These are phyloP conservation scores for Pyrenochaeta sp. DNA, from an alignment of 2,329 filamentous ascomycete species.

Conservation along the genomic window DNA sequence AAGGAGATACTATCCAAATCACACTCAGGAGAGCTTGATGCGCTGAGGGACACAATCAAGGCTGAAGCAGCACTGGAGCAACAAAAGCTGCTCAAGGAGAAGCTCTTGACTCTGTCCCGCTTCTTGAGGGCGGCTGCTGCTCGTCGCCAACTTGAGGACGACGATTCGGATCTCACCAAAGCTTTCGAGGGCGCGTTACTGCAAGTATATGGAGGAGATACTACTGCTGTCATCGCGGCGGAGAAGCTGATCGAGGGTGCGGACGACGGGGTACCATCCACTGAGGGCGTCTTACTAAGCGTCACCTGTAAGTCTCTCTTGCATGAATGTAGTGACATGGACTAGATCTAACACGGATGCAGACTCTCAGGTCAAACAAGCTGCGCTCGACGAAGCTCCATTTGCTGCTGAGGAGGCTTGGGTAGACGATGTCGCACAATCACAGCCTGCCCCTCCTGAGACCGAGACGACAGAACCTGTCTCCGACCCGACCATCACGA, in stretches of 20 bases:
- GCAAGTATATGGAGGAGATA: slow-evolving; percentile 80
- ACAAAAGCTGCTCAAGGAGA: slow-evolving; percentile 63
- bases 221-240: slow-evolving; percentile 76
- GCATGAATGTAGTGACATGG: neutral
- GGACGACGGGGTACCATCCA: slow-evolving; percentile 71
- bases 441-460: slow-evolving; percentile 50
- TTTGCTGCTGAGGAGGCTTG: slow-evolving; percentile 63
- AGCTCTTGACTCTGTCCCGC: slow-evolving; percentile 76
- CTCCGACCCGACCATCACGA: slow-evolving; percentile 72
- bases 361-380: slow-evolving; percentile 69
- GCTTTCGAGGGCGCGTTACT: slow-evolving; percentile 83
- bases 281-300: slow-evolving; percentile 69
- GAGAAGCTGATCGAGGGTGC: slow-evolving; percentile 79
- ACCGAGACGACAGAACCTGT: slow-evolving; percentile 46
- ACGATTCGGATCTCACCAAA: slow-evolving; percentile 77
- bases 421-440: slow-evolving; percentile 58
- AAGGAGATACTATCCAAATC: slow-evolving; percentile 63
- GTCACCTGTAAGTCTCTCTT: slow-evolving; percentile 72
- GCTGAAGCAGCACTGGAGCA: slow-evolving; percentile 60
- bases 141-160: slow-evolving; percentile 73
- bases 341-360: slow-evolving; percentile 17
- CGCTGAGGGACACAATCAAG: slow-evolving; percentile 63
- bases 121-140: slow-evolving; percentile 83
- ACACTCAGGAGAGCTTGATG: slow-evolving; percentile 67
- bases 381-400: slow-evolving; percentile 56